phyloP scores from a whole-genome alignment of 2,329 filamentous ascomycete species.

The Botrytis tulipae region DNA sequence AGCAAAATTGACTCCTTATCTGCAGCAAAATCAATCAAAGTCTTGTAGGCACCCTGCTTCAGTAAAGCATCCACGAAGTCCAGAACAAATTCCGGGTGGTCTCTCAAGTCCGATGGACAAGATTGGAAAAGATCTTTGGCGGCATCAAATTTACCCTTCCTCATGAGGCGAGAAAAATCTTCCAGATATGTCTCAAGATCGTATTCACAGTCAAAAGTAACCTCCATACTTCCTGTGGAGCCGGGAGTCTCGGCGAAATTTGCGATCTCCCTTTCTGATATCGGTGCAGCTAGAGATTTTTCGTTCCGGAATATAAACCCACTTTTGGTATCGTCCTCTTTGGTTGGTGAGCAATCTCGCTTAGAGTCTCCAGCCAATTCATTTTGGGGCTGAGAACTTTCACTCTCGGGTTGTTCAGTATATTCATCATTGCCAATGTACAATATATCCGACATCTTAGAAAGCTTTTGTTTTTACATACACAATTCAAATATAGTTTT shows the following conservation, averaged over 20 bases:
- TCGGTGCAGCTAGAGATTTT: not conserved
- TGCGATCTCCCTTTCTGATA: not conserved
- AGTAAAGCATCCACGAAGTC: not conserved
- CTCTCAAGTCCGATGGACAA: not conserved
- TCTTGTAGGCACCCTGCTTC: not conserved
- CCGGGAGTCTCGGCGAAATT: not conserved
- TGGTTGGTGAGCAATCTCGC: not conserved
- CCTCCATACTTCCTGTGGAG: not conserved
- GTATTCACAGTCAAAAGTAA: not conserved
- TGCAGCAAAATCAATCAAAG: not conserved
- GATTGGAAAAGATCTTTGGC: not conserved
- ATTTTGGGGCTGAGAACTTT: not conserved
- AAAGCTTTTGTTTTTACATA: not conserved
- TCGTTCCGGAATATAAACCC: not conserved
- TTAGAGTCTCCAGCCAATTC: not conserved
- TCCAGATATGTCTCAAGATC: not conserved
- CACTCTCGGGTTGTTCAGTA: not conserved
- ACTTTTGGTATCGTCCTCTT: not conserved
- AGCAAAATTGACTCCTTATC: not conserved
- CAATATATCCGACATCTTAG: not conserved
- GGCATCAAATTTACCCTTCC: not conserved
- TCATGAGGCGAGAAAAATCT: not conserved
- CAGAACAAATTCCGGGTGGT: not conserved
- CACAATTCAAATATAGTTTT: accelerated
- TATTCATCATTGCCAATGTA: not conserved